Evolutionary conservation across 1,139 yeast genomes (phyloP).

Genomic region (Arxiozyma bovina): DNA sequence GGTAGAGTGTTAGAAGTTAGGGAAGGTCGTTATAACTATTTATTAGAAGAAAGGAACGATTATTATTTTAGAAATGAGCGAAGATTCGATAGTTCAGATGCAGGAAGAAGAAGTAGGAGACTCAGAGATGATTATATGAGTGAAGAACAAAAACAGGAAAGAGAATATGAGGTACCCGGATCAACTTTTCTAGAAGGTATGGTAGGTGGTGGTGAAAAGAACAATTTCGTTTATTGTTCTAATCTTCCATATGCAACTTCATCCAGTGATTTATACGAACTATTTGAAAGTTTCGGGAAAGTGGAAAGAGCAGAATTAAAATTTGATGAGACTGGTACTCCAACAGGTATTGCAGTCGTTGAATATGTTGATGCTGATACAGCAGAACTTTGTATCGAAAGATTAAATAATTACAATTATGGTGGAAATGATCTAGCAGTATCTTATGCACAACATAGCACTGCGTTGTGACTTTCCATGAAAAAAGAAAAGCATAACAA

Average conservation of each 20-base stretch:
- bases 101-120: conserved; percentile 9
- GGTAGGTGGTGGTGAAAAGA: conserved; percentile 45
- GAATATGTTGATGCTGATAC: conserved; percentile 59
- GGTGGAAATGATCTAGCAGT: conserved; percentile 70
- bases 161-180: background rate
- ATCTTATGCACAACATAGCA: conserved; percentile 43
- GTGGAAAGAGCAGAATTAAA: conserved; percentile 75
- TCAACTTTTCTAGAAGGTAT: conserved; percentile 17
- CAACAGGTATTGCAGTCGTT: conserved; percentile 80
- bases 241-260: conserved; percentile 88
- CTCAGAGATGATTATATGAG: conserved; percentile 14
- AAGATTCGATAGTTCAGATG: conserved; percentile 5
- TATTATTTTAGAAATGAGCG: background rate
- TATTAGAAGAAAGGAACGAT: conserved; percentile 5
- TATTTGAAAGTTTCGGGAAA: conserved; percentile 77
- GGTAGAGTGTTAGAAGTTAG: conserved; percentile 67
- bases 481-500: background rate
- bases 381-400: conserved; percentile 67
- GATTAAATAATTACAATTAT: conserved; percentile 69
- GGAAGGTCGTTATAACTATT: conserved; percentile 41
- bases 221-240: conserved; percentile 56
- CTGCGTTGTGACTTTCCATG: background rate
- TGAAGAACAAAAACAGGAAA: conserved; percentile 5
- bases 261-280: conserved; percentile 72
- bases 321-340: conserved; percentile 53